Conservation (phyloP, 345 rosid genomes). For the Capsella bursapastoris region DNA sequence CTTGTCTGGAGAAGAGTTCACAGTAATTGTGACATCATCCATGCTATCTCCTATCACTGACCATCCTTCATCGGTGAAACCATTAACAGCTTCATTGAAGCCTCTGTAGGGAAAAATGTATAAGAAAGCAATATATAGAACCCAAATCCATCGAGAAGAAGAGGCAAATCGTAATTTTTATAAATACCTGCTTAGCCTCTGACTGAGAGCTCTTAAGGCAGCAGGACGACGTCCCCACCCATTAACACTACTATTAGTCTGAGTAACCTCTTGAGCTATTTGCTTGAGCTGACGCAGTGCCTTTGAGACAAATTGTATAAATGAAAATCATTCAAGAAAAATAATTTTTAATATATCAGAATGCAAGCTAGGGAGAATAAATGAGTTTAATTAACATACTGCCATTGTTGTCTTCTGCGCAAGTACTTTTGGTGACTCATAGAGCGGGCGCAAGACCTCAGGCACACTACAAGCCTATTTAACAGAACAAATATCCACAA, state of each 20-base stretch:
- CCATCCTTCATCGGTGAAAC: constrained; percentile 98
- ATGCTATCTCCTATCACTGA: constrained; percentile 88
- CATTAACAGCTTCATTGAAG: constrained; percentile 95
- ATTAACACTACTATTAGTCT: constrained; percentile 70
- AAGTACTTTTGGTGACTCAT: constrained; percentile 93
- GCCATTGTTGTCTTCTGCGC: constrained; percentile 99
- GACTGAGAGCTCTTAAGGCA: constrained; percentile 90
- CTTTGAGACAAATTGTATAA: constrained; percentile 44
- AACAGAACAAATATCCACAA: constrained; percentile 36
- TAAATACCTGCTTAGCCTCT: constrained; percentile 90
- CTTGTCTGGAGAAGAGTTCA: constrained; percentile 95
- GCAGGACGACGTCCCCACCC: constrained; percentile 98
- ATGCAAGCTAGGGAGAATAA: constrained; percentile 2
- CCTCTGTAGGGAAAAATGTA: constrained; percentile 60
- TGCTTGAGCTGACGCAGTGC: constrained; percentile 94
- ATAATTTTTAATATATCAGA: neutral
- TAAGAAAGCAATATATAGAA: constrained; percentile 31
- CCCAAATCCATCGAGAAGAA: neutral
- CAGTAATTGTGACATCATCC: constrained; percentile 94
- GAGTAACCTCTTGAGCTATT: constrained; percentile 90
- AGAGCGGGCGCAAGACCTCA: constrained; percentile 93
- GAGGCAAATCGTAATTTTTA: constrained; percentile 6
- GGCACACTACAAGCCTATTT: constrained; percentile 98
- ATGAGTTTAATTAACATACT: constrained; percentile 49
- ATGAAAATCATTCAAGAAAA: constrained; percentile 16